These are phyloP conservation scores for Chaetomidium leptoderma DNA, from an alignment of 495 filamentous ascomycete species.

Conservation along the genomic window DNA sequence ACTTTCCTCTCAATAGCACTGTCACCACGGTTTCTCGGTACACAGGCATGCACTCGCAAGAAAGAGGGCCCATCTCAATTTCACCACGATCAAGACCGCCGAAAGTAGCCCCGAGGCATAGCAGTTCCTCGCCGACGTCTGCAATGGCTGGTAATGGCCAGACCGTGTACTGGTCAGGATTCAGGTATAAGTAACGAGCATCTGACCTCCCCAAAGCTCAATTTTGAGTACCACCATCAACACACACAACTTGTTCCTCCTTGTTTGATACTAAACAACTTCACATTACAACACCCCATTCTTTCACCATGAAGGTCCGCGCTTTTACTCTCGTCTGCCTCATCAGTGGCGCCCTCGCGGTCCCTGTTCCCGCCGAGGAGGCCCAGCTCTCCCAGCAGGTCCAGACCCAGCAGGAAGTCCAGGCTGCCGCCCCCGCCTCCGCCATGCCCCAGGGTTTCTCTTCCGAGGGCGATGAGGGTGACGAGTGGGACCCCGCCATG, in stretches of 20 bases:
- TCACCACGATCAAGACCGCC: background rate
- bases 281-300: background rate
- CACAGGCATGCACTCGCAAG: conserved; percentile 7
- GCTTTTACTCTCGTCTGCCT: conserved; percentile 17
- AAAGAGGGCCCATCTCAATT: background rate
- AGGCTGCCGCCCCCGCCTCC: background rate
- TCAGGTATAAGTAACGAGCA: conserved; percentile 12
- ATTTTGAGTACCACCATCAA: background rate
- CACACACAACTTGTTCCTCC: background rate
- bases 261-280: background rate
- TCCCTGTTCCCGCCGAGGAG: conserved; percentile 14
- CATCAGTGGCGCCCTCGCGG: conserved; percentile 18
- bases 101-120: conserved; percentile 15
- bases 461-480: background rate
- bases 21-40: background rate
- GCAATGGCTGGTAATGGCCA: background rate
- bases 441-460: background rate
- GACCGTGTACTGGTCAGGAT: background rate
- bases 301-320: conserved; percentile 22
- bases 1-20: background rate
- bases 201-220: background rate
- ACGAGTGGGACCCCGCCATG: background rate
- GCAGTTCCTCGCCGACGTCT: background rate
- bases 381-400: conserved; percentile 8
- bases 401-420: conserved; percentile 4